These are phyloP conservation scores for Skeletonema potamos DNA, from an alignment of 108 stramenopile genomes.

Conservation along the genomic window DNA sequence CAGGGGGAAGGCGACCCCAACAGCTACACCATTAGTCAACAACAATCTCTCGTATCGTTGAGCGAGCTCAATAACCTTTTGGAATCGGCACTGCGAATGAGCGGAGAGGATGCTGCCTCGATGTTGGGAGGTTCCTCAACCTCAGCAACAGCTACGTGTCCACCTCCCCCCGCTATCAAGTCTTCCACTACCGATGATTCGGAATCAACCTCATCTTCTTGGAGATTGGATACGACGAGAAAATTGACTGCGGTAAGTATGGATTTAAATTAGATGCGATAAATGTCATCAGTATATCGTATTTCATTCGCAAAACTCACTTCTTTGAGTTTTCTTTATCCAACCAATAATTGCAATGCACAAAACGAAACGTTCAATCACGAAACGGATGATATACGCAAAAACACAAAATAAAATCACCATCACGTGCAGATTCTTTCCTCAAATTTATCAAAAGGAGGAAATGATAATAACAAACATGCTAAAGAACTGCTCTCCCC, in stretches of 20 bases:
- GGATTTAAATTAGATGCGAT: not conserved
- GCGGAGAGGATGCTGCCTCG: slow-evolving; percentile 1
- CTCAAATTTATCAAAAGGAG: not conserved
- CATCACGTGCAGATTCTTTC: slow-evolving; percentile 8
- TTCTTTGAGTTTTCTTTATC: too few species aligned
- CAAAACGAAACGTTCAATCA: not conserved
- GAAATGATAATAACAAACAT: not conserved
- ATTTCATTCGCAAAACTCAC: not conserved
- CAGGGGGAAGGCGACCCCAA: not conserved
- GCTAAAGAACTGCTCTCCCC: slow-evolving; percentile 16
- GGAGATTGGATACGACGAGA: slow-evolving; percentile 38
- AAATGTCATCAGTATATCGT: not conserved
- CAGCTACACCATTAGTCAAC: not conserved
- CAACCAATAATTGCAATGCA: not conserved
- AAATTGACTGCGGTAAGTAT: slow-evolving; percentile 37
- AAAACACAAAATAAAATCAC: too few species aligned
- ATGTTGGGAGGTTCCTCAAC: not conserved
- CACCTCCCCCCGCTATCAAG: not conserved
- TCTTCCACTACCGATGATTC: not conserved
- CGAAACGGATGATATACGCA: not conserved
- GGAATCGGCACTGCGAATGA: slow-evolving; percentile 40
- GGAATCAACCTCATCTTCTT: slow-evolving; percentile 6
- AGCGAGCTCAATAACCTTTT: slow-evolving; percentile 35
- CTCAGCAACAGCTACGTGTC: not conserved
- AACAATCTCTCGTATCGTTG: slow-evolving; percentile 6